These are phyloP conservation scores for Kockiozyma suomiensis DNA, from an alignment of 805 yeast genomes.

Conservation along the genomic window DNA sequence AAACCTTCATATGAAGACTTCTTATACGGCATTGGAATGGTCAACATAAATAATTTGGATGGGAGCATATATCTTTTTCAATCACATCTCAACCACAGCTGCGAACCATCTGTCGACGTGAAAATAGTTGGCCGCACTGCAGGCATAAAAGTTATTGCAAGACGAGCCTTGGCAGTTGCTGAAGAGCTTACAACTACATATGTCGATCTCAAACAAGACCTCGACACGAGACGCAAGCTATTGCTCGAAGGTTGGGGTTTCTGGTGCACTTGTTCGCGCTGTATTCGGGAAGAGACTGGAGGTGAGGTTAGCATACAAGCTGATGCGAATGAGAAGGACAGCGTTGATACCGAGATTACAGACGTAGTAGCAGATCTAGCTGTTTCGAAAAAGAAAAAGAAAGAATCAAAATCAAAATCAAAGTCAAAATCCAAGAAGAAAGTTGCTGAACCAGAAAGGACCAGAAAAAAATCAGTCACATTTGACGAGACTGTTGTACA, in stretches of 20 bases:
- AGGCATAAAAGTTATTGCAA: constrained; percentile 64
- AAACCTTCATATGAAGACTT: constrained; percentile 56
- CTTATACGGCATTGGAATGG: constrained; percentile 66
- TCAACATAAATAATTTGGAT: constrained; percentile 71
- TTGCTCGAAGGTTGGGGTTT: constrained; percentile 81
- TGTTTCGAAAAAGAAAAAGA: neutral
- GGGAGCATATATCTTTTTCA: constrained; percentile 63
- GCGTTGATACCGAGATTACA: neutral
- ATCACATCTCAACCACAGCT: constrained; percentile 74
- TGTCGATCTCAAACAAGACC: constrained; percentile 65
- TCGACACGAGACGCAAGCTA: constrained; percentile 64
- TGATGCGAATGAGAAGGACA: neutral
- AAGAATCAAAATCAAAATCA: constrained; percentile 12
- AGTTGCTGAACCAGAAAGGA: constrained; percentile 3
- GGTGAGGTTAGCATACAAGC: neutral
- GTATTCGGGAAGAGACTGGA: constrained; percentile 57
- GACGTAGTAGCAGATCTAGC: neutral
- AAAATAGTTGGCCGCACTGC: constrained; percentile 51
- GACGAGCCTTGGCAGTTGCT: constrained; percentile 57
- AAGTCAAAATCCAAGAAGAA: constrained; percentile 7
- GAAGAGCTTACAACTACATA: constrained; percentile 73
- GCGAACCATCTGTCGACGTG: constrained; percentile 70
- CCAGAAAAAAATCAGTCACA: constrained; percentile 25
- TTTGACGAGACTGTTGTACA: constrained; percentile 27
- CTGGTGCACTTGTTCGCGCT: constrained; percentile 65